These are phyloP conservation scores for Cocos nucifera DNA, from an alignment of 176 grass and related monocot species.

Conservation along the genomic window DNA sequence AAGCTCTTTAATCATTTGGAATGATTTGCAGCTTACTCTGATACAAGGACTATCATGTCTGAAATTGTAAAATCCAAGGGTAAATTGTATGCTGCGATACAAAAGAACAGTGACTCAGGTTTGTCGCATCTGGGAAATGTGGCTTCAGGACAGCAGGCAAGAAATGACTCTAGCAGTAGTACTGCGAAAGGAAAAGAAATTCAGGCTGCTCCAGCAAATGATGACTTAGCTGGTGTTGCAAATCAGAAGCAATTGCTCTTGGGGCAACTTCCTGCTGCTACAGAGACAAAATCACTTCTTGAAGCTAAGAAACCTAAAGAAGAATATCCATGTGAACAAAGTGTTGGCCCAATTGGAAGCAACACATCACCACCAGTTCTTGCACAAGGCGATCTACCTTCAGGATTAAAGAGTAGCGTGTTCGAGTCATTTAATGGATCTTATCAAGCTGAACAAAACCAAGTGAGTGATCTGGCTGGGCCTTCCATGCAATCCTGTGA, in stretches of 20 bases:
- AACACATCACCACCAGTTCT: background rate
- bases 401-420: background rate
- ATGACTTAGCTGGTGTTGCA: slow-evolving; percentile 1
- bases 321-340: background rate
- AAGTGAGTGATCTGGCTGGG: background rate
- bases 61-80: slow-evolving; percentile 45
- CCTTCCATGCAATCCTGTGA: slow-evolving; percentile 3
- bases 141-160: background rate
- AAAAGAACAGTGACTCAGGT: background rate
- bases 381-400: background rate
- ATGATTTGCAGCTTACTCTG: slow-evolving; percentile 31
- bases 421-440: background rate
- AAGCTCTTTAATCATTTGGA: slow-evolving; percentile 1
- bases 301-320: background rate
- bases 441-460: background rate
- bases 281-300: slow-evolving; percentile 1
- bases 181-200: background rate
- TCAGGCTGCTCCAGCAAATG: background rate
- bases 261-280: background rate
- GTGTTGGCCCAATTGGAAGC: background rate
- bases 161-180: too few relatives aligned
- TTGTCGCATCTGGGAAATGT: slow-evolving; percentile 6
- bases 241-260: slow-evolving; percentile 8
- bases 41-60: slow-evolving; percentile 16
- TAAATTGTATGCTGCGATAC: slow-evolving; percentile 13